These are phyloP conservation scores for Phaseolus coccineus DNA, from an alignment of 331 rosid species.

Conservation along the genomic window DNA sequence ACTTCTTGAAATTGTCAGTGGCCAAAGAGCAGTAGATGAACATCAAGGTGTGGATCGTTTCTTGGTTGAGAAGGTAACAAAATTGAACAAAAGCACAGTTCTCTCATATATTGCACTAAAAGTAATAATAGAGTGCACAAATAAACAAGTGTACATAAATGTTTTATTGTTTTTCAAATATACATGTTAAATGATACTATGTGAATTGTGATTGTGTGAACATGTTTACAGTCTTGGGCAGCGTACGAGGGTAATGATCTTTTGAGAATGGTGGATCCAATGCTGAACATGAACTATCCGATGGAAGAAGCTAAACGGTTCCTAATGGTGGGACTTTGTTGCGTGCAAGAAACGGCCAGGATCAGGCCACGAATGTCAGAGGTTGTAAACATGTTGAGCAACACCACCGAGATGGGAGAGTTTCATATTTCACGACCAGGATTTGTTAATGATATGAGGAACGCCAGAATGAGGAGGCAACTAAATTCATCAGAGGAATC, in stretches of 20 bases:
- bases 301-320: slow-evolving; percentile 65
- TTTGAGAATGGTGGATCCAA: slow-evolving; percentile 64
- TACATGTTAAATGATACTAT: not conserved
- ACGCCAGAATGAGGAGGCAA: slow-evolving; percentile 5
- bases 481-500: slow-evolving; percentile 19
- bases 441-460: slow-evolving; percentile 39
- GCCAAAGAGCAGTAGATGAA: slow-evolving; percentile 56
- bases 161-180: too few relatives aligned
- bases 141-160: not conserved
- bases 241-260: slow-evolving; percentile 50
- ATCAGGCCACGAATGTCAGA: slow-evolving; percentile 45
- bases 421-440: slow-evolving; percentile 44
- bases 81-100: not conserved
- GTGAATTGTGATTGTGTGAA: slow-evolving; percentile 8
- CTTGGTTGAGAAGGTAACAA: slow-evolving; percentile 75
- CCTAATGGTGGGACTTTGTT: slow-evolving; percentile 52
- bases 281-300: slow-evolving; percentile 45
- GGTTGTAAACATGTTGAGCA: slow-evolving; percentile 37
- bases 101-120: not conserved
- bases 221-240: slow-evolving; percentile 73
- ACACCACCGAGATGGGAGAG: slow-evolving; percentile 1
- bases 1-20: slow-evolving; percentile 73
- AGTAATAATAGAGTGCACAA: not conserved
- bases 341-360: slow-evolving; percentile 49
- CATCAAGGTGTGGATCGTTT: slow-evolving; percentile 59